Percentiles rank a stretch among this genome's conserved stretches.
Evolutionary conservation across 2,329 filamentous ascomycete species (phyloP).

Genomic region (Sporothrix luriei): DNA sequence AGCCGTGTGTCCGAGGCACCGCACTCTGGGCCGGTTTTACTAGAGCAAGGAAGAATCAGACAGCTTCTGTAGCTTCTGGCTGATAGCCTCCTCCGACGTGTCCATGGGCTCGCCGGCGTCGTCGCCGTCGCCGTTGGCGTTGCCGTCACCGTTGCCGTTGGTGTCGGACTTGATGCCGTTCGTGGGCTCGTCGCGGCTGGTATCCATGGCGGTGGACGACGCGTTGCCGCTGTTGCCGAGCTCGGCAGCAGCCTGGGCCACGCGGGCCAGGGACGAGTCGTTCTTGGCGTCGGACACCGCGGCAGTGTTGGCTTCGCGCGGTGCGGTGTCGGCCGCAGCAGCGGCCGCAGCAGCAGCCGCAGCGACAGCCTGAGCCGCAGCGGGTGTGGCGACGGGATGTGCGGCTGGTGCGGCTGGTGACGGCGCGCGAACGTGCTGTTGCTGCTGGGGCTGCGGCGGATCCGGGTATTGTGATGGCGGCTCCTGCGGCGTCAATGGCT

Average conservation of each 20-base stretch:
- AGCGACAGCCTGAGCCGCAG: constrained; percentile 3
- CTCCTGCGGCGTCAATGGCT: not conserved
- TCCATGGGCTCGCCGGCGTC: constrained; percentile 30
- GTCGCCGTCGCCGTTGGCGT: not conserved
- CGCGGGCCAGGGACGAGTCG: constrained; percentile 49
- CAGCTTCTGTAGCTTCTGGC: constrained; percentile 22
- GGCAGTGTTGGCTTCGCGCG: not conserved
- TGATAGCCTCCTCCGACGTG: constrained; percentile 21
- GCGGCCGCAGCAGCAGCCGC: not conserved
- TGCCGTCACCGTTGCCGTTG: not conserved
- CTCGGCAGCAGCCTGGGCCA: constrained; percentile 52
- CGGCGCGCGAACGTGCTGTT: not conserved
- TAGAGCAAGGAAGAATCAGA: constrained; percentile 1
- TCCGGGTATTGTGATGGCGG: not conserved
- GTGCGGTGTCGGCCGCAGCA: not conserved
- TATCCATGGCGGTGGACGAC: not conserved
- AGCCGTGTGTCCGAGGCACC: not conserved
- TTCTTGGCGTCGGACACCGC: constrained; percentile 11
- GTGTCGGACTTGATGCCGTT: not conserved
- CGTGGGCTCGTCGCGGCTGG: not conserved
- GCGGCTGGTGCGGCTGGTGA: not conserved
- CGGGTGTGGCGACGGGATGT: not conserved
- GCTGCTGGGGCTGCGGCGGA: constrained; percentile 13
- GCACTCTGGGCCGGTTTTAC: not conserved
- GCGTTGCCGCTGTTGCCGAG: constrained; percentile 32